A percentile compares a stretch with the other conserved stretches of the same genome.
These are phyloP conservation scores for Kwoniella newhampshirensis DNA, from an alignment of 768 basidiomycete species.

Conservation along the genomic window DNA sequence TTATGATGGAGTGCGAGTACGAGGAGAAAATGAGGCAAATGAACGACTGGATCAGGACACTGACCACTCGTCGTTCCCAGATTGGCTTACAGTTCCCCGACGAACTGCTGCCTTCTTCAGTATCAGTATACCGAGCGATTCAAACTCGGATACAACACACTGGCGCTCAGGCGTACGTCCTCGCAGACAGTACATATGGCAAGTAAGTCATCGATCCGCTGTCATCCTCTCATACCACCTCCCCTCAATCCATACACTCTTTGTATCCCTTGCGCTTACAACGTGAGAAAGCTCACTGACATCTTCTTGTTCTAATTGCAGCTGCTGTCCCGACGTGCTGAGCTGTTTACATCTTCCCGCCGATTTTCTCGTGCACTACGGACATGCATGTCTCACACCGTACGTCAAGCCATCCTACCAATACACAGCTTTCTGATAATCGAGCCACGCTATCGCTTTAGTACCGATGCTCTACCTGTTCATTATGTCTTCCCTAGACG, in stretches of 20 bases:
- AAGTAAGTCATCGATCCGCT: slow-evolving; percentile 61
- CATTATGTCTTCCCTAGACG: slow-evolving; percentile 87
- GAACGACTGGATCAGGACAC: not conserved
- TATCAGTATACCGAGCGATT: slow-evolving; percentile 72
- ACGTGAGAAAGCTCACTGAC: too few relatives aligned
- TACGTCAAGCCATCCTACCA: slow-evolving; percentile 54
- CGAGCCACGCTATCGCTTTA: slow-evolving; percentile 46
- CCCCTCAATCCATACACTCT: not conserved
- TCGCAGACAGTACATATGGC: slow-evolving; percentile 98
- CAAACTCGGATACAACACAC: slow-evolving; percentile 55
- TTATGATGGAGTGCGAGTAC: too few relatives aligned
- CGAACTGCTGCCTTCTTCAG: slow-evolving; percentile 80
- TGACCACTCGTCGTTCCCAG: slow-evolving; percentile 17
- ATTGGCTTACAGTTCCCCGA: slow-evolving; percentile 95
- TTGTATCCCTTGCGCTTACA: not conserved
- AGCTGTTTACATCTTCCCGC: slow-evolving; percentile 92
- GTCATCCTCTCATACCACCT: not conserved
- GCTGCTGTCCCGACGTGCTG: slow-evolving; percentile 96
- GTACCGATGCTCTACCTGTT: slow-evolving; percentile 82
- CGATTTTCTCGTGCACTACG: slow-evolving; percentile 89
- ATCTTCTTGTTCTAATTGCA: too few relatives aligned
- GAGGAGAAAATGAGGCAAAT: too few relatives aligned
- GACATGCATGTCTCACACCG: slow-evolving; percentile 93
- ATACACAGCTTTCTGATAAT: slow-evolving; percentile 2
- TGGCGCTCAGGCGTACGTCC: slow-evolving; percentile 70